Evolutionary conservation across 140 eudicot genomes (phyloP).

Genomic region (Oenanthe javanica): DNA sequence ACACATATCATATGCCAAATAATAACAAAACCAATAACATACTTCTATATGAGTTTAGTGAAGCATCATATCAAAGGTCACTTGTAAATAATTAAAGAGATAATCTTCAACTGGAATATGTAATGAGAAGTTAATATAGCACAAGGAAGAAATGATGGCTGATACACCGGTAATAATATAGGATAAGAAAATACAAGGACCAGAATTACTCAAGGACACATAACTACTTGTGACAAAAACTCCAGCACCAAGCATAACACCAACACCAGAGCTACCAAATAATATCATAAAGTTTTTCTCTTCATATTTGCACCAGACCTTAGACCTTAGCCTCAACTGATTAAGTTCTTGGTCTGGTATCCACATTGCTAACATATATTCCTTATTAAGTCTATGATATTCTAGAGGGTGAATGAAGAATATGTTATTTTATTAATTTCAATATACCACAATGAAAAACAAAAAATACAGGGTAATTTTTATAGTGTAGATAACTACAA

Average conservation of each 20-base stretch:
- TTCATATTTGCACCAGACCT: constrained; percentile 21
- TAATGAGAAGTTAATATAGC: constrained; percentile 70
- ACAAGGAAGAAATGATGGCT: constrained; percentile 70
- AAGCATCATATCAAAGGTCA: constrained; percentile 59
- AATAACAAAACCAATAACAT: neutral
- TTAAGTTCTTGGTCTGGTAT: constrained; percentile 72
- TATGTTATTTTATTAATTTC: too few relatives aligned
- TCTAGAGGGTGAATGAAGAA: constrained; percentile 37
- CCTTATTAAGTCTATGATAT: constrained; percentile 38
- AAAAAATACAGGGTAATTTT: too few relatives aligned
- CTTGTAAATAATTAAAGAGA: constrained; percentile 65
- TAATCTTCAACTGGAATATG: constrained; percentile 73
- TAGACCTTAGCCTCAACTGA: constrained; percentile 71
- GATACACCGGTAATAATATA: constrained; percentile 62
- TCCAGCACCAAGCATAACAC: constrained; percentile 85
- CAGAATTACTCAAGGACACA: constrained; percentile 41
- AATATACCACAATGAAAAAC: too few relatives aligned
- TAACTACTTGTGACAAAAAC: constrained; percentile 71
- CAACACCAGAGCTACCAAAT: constrained; percentile 60
- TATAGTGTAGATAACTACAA: too few relatives aligned
- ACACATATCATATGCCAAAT: neutral
- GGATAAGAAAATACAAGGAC: constrained; percentile 58
- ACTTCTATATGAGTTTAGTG: neutral
- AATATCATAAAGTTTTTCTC: constrained; percentile 55
- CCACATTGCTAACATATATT: constrained; percentile 55